Evolutionary conservation across 768 basidiomycete species (phyloP).

Genomic region (Tubosaeta brunneosetosa): DNA sequence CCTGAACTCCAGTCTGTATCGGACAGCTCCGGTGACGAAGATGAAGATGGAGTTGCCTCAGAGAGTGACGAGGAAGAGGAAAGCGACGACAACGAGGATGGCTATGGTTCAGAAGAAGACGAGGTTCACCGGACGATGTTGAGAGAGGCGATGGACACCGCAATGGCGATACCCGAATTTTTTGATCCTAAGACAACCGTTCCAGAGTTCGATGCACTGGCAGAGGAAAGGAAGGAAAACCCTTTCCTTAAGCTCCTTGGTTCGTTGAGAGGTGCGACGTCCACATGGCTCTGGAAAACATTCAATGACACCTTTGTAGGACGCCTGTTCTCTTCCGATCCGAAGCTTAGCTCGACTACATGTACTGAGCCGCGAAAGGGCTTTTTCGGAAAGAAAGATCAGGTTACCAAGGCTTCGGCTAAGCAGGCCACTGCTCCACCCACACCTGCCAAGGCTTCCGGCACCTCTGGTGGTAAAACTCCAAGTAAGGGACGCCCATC

Average conservation of each 20-base stretch:
- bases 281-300: neutral
- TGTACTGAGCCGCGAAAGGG: slow-evolving; percentile 33
- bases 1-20: slow-evolving; percentile 65
- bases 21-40: slow-evolving; percentile 45
- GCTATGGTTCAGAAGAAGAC: slow-evolving; percentile 65
- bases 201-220: slow-evolving; percentile 40
- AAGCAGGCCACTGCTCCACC: slow-evolving; percentile 7
- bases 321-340: slow-evolving; percentile 53
- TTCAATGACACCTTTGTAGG: slow-evolving; percentile 37
- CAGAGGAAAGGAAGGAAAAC: slow-evolving; percentile 59
- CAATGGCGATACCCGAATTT: slow-evolving; percentile 53
- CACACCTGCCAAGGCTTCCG: slow-evolving; percentile 5
- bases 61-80: slow-evolving; percentile 34
- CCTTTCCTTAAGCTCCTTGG: slow-evolving; percentile 76
- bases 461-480: slow-evolving; percentile 8
- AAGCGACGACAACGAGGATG: slow-evolving; percentile 38
- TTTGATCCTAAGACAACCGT: slow-evolving; percentile 45
- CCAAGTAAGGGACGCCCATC: slow-evolving; percentile 10
- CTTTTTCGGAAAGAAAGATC: slow-evolving; percentile 19
- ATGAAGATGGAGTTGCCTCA: slow-evolving; percentile 30
- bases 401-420: slow-evolving; percentile 7
- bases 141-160: slow-evolving; percentile 70
- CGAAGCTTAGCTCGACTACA: slow-evolving; percentile 39
- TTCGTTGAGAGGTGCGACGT: slow-evolving; percentile 58
- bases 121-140: slow-evolving; percentile 57